Evolutionary conservation across 805 yeast genomes (phyloP).

Genomic region (Zygotorulaspora chibaensis): DNA sequence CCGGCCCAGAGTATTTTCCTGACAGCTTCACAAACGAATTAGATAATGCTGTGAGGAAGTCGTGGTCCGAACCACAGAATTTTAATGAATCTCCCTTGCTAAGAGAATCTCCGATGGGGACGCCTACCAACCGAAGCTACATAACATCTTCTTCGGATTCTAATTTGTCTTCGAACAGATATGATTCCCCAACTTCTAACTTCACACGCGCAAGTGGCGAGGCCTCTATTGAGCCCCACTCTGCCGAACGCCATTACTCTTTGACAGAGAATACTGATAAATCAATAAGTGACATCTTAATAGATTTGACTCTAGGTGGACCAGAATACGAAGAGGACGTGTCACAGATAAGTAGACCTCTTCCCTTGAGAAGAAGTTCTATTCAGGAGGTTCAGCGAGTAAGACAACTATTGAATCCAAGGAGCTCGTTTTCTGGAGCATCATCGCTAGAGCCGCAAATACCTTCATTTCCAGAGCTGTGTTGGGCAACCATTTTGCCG

Average conservation of each 20-base stretch:
- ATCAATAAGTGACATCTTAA: constrained; percentile 21
- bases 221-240: constrained; percentile 16
- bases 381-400: constrained; percentile 34
- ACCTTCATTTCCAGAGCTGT: constrained; percentile 5
- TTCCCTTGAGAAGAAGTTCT: constrained; percentile 26
- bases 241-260: constrained; percentile 29
- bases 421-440: constrained; percentile 34
- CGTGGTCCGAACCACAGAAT: constrained; percentile 32
- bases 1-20: constrained; percentile 2
- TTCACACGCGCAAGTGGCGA: constrained; percentile 1
- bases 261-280: constrained; percentile 25
- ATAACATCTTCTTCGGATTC: constrained; percentile 18
- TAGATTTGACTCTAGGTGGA: constrained; percentile 15
- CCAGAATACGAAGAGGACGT: neutral
- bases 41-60: constrained; percentile 32
- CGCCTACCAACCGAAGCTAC: constrained; percentile 7
- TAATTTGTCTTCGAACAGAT: constrained; percentile 6
- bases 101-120: constrained; percentile 13
- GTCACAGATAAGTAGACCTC: constrained; percentile 1
- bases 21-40: constrained; percentile 19
- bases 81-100: constrained; percentile 2
- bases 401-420: constrained; percentile 33
- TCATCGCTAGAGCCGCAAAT: constrained; percentile 22
- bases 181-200: constrained; percentile 4
- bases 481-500: constrained; percentile 32